Conservation (phyloP, 129 eudicot genomes). For the Flaveria ramosissima region DNA sequence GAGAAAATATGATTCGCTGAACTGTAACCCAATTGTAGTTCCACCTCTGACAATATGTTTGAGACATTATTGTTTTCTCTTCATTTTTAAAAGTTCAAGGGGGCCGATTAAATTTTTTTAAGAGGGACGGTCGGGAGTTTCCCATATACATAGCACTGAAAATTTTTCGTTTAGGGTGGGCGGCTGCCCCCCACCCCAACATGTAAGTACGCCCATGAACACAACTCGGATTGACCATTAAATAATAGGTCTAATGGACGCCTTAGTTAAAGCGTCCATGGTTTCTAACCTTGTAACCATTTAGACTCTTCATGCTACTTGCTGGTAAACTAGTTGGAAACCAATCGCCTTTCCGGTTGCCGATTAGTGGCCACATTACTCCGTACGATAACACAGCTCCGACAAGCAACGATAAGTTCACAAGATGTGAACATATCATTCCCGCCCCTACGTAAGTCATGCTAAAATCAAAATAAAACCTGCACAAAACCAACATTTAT, state of each 20-base stretch:
- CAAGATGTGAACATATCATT: constrained; percentile 95
- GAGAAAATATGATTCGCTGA: no score
- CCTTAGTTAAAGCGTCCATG: background rate
- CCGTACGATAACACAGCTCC: constrained; percentile 93
- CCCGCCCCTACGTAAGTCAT: constrained; percentile 94
- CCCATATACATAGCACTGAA: no score
- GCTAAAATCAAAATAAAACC: constrained; percentile 91
- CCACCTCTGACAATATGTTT: no score
- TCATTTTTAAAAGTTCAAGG: no score
- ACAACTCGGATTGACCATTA: no score
- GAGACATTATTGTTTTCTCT: no score
- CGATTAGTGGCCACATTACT: constrained; percentile 84
- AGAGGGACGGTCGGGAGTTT: no score
- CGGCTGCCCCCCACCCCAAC: no score
- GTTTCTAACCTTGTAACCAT: constrained; percentile 72
- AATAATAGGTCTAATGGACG: background rate
- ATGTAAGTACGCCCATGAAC: no score
- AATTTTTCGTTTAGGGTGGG: no score
- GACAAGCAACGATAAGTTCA: constrained; percentile 76
- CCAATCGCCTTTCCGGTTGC: constrained; percentile 68
- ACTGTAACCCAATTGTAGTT: no score
- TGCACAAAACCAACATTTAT: constrained; percentile 43
- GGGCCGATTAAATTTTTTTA: no score
- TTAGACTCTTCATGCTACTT: constrained; percentile 90
- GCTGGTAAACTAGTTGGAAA: constrained; percentile 51